phyloP scores from a whole-genome alignment of 768 basidiomycete species.

The Strobilomyces echinocephalus region DNA sequence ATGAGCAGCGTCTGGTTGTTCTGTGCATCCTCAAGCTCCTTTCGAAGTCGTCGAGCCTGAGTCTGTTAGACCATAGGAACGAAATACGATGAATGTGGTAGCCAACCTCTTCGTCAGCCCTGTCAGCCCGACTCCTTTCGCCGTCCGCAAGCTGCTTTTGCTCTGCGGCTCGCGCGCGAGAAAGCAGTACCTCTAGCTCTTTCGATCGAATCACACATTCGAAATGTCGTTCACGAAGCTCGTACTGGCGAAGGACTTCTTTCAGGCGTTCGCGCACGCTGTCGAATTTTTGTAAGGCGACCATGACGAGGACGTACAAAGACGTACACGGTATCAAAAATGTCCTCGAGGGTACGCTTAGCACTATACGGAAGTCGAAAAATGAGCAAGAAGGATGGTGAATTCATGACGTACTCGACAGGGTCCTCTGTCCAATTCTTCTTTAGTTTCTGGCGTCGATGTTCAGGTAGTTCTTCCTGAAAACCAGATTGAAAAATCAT shows the following conservation, averaged over 20 bases:
- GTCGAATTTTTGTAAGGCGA: conserved; percentile 4
- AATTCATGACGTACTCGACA: conserved; percentile 50
- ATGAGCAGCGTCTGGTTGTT: conserved; percentile 74
- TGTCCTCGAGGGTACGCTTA: conserved; percentile 68
- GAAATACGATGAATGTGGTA: conserved; percentile 1
- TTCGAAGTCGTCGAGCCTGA: conserved; percentile 64
- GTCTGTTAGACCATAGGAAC: conserved; percentile 6
- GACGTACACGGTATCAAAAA: conserved; percentile 81
- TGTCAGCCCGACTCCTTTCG: conserved; percentile 64
- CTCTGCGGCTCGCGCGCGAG: conserved; percentile 82
- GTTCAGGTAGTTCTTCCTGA: conserved; percentile 64
- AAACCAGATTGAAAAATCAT: conserved; percentile 3
- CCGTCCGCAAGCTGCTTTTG: conserved; percentile 79
- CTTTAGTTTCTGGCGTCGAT: conserved; percentile 62
- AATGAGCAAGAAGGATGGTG: background rate
- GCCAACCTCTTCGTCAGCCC: conserved; percentile 69
- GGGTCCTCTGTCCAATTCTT: conserved; percentile 81
- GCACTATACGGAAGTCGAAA: conserved; percentile 44
- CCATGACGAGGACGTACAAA: background rate
- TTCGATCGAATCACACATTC: conserved; percentile 90
- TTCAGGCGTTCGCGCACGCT: conserved; percentile 85
- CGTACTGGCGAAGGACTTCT: conserved; percentile 81
- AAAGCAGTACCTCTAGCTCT: conserved; percentile 82
- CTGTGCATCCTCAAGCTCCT: conserved; percentile 77
- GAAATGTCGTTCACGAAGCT: conserved; percentile 87